phyloP scores from a whole-genome alignment of 176 grass and related monocot genomes.

The Oryza meridionalis region DNA sequence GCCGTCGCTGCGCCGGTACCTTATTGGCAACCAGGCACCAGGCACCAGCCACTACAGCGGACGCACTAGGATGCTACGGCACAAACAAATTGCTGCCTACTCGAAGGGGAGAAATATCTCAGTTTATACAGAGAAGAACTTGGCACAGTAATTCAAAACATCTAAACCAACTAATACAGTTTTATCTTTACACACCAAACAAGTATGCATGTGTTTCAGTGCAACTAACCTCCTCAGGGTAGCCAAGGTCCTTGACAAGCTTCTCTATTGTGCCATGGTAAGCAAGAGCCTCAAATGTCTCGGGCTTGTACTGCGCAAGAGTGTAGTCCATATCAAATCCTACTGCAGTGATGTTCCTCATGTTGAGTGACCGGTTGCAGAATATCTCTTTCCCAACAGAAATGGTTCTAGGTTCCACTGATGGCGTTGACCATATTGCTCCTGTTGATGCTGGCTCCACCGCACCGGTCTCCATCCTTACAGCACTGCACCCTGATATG shows the following conservation, averaged over 20 bases:
- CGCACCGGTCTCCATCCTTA: conserved; percentile 55
- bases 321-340: conserved; percentile 99
- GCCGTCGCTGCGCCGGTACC: too few relatives aligned
- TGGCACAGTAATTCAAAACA: background rate
- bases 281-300: conserved; percentile 92
- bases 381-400: conserved; percentile 89
- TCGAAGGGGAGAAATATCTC: background rate
- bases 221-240: conserved; percentile 78
- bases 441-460: conserved; percentile 47
- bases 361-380: conserved; percentile 96
- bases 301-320: conserved; percentile 91
- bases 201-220: background rate
- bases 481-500: conserved; percentile 54
- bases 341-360: conserved; percentile 95
- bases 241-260: conserved; percentile 83
- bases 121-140: background rate
- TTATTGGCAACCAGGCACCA: too few relatives aligned
- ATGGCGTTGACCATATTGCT: conserved; percentile 67
- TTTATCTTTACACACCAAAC: conserved; percentile 12
- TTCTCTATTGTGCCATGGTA: conserved; percentile 88
- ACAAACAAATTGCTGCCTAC: too few relatives aligned
- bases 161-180: conserved; percentile 22
- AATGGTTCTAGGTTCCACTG: conserved; percentile 54
- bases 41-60: too few relatives aligned
- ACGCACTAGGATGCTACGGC: too few relatives aligned